phyloP scores from a whole-genome alignment of 1,284 basidiomycete genomes.

The Naganishia albida region DNA sequence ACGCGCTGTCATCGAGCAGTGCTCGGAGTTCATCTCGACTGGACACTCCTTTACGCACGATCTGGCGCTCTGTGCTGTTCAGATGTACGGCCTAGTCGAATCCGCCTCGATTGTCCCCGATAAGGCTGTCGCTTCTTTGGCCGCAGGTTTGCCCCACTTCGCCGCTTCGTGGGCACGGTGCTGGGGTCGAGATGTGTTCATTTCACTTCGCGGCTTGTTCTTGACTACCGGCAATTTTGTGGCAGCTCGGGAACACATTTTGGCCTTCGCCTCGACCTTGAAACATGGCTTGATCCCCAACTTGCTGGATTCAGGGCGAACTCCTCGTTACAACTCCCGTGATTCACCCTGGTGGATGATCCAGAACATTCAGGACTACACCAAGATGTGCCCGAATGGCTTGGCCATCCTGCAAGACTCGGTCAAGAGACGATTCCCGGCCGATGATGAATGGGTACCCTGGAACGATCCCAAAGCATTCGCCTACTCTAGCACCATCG shows the following conservation, averaged over 20 bases:
- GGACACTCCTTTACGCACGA: constrained; percentile 88
- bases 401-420: constrained; percentile 74
- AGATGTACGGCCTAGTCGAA: constrained; percentile 87
- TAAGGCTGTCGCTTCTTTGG: constrained; percentile 73
- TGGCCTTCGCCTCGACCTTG: constrained; percentile 79
- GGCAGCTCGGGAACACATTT: constrained; percentile 80
- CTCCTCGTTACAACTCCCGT: constrained; percentile 65
- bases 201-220: constrained; percentile 87
- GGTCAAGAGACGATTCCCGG: constrained; percentile 88
- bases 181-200: constrained; percentile 97
- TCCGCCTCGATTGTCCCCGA: constrained; percentile 75
- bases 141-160: constrained; percentile 94
- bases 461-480: constrained; percentile 88
- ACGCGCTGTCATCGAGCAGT: constrained; percentile 75
- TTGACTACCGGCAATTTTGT: constrained; percentile 86
- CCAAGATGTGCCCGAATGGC: constrained; percentile 79
- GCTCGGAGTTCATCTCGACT: constrained; percentile 75
- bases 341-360: constrained; percentile 79
- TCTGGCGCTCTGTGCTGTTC: constrained; percentile 79
- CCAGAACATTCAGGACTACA: constrained; percentile 96
- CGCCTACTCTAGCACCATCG: constrained; percentile 74
- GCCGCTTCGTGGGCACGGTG: constrained; percentile 85
- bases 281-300: constrained; percentile 89
- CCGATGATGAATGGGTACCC: constrained; percentile 87
- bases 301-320: constrained; percentile 80